These are phyloP conservation scores for Termitomyces sp. DNA, from an alignment of 768 basidiomycete genomes.

Conservation along the genomic window DNA sequence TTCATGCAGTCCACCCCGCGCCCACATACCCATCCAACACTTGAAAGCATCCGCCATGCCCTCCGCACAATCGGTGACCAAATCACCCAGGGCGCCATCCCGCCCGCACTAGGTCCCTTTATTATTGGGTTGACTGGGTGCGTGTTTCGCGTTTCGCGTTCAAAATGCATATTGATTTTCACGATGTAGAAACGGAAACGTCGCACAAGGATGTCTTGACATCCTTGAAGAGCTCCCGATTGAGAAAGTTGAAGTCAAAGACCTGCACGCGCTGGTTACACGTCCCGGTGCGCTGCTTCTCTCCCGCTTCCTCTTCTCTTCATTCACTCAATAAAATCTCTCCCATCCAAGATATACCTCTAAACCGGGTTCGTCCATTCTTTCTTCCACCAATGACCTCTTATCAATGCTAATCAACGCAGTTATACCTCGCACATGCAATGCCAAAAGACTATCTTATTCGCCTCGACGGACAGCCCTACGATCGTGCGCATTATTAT, in stretches of 20 bases:
- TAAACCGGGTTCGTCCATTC: constrained; percentile 42
- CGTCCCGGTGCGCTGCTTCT: constrained; percentile 14
- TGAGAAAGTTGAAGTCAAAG: constrained; percentile 44
- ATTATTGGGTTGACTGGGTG: constrained; percentile 83
- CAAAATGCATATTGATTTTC: not conserved
- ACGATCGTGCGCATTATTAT: constrained; percentile 69
- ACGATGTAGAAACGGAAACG: constrained; percentile 63
- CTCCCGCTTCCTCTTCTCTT: constrained; percentile 5
- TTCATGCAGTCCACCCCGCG: constrained; percentile 57
- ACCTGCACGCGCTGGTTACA: constrained; percentile 51
- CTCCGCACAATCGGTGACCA: constrained; percentile 52
- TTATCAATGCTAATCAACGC: constrained; percentile 16
- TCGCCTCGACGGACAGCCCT: constrained; percentile 47
- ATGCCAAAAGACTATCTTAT: constrained; percentile 65
- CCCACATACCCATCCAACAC: constrained; percentile 65
- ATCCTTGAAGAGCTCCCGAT: constrained; percentile 71
- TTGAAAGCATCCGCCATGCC: constrained; percentile 44
- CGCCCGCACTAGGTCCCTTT: constrained; percentile 64
- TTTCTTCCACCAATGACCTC: not conserved
- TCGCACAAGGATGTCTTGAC: constrained; percentile 69
- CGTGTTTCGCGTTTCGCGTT: constrained; percentile 10
- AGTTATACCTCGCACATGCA: constrained; percentile 78
- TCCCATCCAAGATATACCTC: constrained; percentile 39
- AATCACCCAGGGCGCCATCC: constrained; percentile 53
- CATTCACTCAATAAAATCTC: not conserved